Evolutionary conservation across 192 early-diverging fungal genomes (phyloP).

Genomic region (Backusella macrospora): DNA sequence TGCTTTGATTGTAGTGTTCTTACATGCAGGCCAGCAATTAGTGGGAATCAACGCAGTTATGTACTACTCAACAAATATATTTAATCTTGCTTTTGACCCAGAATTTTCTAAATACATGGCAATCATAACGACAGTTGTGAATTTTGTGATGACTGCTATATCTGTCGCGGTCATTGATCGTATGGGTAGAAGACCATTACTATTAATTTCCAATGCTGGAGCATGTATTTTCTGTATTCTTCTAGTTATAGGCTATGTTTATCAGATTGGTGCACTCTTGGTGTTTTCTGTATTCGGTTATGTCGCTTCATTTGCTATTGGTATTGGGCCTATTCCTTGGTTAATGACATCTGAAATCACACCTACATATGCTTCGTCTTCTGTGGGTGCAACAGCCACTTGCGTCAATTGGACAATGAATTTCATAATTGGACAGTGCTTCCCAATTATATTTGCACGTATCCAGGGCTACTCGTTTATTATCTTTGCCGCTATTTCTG

Average conservation of each 20-base stretch:
- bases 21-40: constrained; percentile 80
- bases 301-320: constrained; percentile 80
- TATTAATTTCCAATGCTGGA: constrained; percentile 19
- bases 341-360: constrained; percentile 73
- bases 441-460: constrained; percentile 36
- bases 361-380: constrained; percentile 70
- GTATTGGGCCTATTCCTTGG: constrained; percentile 82
- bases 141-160: constrained; percentile 58
- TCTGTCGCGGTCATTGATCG: constrained; percentile 64
- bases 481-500: constrained; percentile 11
- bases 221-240: constrained; percentile 14
- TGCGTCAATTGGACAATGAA: constrained; percentile 70
- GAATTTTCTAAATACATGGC: constrained; percentile 62
- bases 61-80: constrained; percentile 82
- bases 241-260: constrained; percentile 61
- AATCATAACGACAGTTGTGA: constrained; percentile 57
- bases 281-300: constrained; percentile 72
- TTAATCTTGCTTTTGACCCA: constrained; percentile 60
- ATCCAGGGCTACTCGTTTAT: background rate
- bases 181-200: constrained; percentile 33
- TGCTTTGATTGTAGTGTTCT: constrained; percentile 60
- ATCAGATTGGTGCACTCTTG: constrained; percentile 53
- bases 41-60: constrained; percentile 84
- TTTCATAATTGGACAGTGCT: constrained; percentile 47
- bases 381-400: constrained; percentile 70